phyloP scores from a whole-genome alignment of 2,329 filamentous ascomycete species.

The Pyricularia sp. region DNA sequence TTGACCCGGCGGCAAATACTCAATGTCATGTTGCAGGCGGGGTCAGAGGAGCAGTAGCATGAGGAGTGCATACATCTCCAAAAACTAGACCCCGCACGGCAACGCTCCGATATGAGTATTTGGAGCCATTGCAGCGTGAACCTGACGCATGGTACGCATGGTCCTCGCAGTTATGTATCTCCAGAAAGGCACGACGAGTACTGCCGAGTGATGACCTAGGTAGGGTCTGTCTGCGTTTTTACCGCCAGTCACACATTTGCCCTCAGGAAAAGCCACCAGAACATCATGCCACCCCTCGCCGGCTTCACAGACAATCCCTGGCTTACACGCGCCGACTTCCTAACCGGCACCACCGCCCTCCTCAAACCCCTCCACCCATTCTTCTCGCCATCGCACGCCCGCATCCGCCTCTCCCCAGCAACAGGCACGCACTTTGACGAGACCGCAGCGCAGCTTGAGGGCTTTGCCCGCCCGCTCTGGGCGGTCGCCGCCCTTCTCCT shows the following conservation, averaged over 20 bases:
- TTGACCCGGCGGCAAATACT: background rate
- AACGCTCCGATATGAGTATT: background rate
- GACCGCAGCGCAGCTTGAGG: slow-evolving; percentile 29
- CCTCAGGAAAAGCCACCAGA: background rate
- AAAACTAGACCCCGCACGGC: background rate
- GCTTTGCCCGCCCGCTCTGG: slow-evolving; percentile 27
- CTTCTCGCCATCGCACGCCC: slow-evolving; percentile 20
- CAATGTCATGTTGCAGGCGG: background rate
- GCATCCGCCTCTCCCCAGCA: slow-evolving; percentile 21
- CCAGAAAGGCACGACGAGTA: too few relatives aligned
- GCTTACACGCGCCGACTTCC: slow-evolving; percentile 19
- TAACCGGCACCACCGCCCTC: slow-evolving; percentile 20
- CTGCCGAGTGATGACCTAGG: too few relatives aligned
- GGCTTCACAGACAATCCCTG: slow-evolving; percentile 30
- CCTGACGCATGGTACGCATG: too few relatives aligned
- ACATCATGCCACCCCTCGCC: slow-evolving; percentile 20
- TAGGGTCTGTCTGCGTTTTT: too few relatives aligned
- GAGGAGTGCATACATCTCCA: background rate
- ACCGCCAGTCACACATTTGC: background rate
- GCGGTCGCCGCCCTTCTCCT: slow-evolving; percentile 8
- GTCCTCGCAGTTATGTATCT: background rate
- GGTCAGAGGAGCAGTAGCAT: background rate
- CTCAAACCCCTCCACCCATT: slow-evolving; percentile 17
- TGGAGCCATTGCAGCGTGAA: background rate
- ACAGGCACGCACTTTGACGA: slow-evolving; percentile 31